Conservation (phyloP, 1,284 basidiomycete species). For the Retiboletus fuscus region DNA sequence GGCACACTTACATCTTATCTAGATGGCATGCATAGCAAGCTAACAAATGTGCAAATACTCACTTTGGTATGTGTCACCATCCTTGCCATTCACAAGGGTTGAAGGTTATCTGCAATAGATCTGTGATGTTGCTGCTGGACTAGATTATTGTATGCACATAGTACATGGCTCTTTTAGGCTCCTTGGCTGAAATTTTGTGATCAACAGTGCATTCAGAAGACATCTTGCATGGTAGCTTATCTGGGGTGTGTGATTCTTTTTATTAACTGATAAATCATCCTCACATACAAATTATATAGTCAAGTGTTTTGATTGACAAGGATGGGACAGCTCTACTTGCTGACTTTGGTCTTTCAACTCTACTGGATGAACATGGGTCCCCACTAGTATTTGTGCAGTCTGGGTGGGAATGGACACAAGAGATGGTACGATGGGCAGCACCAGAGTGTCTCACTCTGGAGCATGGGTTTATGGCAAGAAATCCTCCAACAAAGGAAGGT, state of each 20-base stretch:
- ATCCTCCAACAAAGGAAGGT: conserved; percentile 1
- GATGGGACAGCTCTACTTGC: not conserved
- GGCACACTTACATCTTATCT: not conserved
- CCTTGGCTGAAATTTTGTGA: not conserved
- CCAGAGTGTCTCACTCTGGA: not conserved
- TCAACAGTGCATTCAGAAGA: conserved; percentile 1
- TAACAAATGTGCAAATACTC: not conserved
- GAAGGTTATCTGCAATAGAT: not conserved
- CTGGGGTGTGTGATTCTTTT: conserved; percentile 2
- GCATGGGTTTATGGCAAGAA: too few species aligned
- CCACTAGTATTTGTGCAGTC: not conserved
- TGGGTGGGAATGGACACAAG: not conserved
- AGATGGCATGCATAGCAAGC: not conserved
- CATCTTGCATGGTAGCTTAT: conserved; percentile 5
- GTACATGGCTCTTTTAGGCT: not conserved
- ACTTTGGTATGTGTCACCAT: not conserved
- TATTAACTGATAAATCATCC: too few species aligned
- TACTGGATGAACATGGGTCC: not conserved
- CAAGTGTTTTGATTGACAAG: not conserved
- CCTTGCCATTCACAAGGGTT: not conserved
- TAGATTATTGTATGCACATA: not conserved
- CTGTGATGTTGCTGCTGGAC: not conserved
- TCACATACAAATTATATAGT: not conserved
- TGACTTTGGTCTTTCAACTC: not conserved
- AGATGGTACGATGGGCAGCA: not conserved